These are phyloP conservation scores for Ophiostoma australiae DNA, from an alignment of 2,329 filamentous ascomycete genomes.

Conservation along the genomic window DNA sequence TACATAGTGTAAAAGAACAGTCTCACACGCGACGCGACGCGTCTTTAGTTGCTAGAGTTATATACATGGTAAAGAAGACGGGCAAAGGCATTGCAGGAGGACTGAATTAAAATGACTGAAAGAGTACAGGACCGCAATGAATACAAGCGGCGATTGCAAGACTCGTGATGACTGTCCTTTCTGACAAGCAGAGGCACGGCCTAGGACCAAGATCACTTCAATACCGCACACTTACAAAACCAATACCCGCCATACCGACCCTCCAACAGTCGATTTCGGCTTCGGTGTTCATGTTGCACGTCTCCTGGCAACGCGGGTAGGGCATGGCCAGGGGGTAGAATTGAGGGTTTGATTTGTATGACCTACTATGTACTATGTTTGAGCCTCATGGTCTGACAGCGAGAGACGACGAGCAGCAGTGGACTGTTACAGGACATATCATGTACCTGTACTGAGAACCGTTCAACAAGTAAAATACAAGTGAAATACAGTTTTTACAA, in stretches of 20 bases:
- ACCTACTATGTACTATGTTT: neutral
- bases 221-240: no score
- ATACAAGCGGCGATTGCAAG: no score
- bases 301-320: slow-evolving; percentile 15
- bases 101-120: neutral
- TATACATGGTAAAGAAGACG: neutral
- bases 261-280: neutral
- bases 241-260: neutral
- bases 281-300: neutral
- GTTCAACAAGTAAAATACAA: neutral
- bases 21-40: slow-evolving; percentile 8
- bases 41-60: neutral
- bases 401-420: neutral
- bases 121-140: neutral
- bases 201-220: no score
- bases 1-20: neutral
- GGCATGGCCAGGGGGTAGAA: slow-evolving; percentile 24
- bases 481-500: no score
- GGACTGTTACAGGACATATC: neutral
- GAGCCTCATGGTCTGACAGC: slow-evolving; percentile 1
- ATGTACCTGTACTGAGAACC: neutral
- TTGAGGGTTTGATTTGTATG: slow-evolving; percentile 14
- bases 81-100: neutral
- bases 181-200: neutral
- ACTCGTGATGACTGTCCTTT: neutral